These are phyloP conservation scores for Lathyrus tuberosus DNA, from an alignment of 306 rosid species.

Conservation along the genomic window DNA sequence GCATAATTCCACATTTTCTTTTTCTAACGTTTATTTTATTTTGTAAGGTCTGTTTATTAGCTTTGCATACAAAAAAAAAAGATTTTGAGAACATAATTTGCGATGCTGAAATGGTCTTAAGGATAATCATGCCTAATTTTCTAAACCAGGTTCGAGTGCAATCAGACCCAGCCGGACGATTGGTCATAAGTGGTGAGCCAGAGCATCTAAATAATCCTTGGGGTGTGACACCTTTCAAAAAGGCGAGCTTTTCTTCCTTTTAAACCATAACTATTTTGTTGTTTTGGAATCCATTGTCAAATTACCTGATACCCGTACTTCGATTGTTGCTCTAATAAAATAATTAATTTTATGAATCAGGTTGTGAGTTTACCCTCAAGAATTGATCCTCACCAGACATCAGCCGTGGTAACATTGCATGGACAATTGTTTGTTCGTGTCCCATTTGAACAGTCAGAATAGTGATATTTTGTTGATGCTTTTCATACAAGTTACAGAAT, in stretches of 20 bases:
- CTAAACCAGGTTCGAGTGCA: constrained; percentile 89
- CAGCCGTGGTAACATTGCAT: constrained; percentile 95
- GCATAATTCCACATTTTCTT: constrained; percentile 11
- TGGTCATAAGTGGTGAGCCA: constrained; percentile 96
- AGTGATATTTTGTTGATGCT: constrained; percentile 31
- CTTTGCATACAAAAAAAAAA: constrained; percentile 9
- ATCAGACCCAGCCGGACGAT: constrained; percentile 93
- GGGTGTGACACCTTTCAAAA: constrained; percentile 98
- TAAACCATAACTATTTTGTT: not conserved
- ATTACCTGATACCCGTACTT: not conserved
- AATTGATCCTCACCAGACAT: constrained; percentile 96
- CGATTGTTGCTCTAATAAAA: not conserved
- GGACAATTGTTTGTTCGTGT: constrained; percentile 96
- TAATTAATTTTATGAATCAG: constrained; percentile 45
- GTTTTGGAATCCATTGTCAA: not conserved
- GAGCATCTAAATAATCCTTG: constrained; percentile 91
- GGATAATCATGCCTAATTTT: constrained; percentile 29
- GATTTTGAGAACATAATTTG: not conserved
- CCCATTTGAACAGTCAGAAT: constrained; percentile 83
- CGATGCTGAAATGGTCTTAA: constrained; percentile 28
- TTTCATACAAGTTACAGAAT: constrained; percentile 16
- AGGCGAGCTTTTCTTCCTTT: constrained; percentile 48
- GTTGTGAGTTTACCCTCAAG: constrained; percentile 86
- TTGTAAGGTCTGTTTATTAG: constrained; percentile 14
- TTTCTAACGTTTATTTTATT: constrained; percentile 7